Base-by-base conservation (phyloP, 2,329 filamentous ascomycete genomes). In the Fusarium foetens region DNA sequence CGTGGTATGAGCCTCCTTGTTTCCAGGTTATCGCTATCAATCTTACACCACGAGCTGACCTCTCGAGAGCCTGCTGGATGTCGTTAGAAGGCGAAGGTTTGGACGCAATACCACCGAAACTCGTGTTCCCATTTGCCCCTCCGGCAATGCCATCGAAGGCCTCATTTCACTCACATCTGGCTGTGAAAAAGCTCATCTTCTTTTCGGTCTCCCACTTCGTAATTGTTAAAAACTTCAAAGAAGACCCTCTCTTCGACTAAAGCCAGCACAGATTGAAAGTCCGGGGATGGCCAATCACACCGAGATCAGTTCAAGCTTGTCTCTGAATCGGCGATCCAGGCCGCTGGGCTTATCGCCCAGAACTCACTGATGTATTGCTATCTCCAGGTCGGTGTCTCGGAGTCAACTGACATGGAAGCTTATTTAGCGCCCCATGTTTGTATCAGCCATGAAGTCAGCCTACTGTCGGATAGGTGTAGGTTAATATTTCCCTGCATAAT, bases 211-310 rank as follows among this genome's bases (percentile, higher is more conserved):
- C 54, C 45, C 61, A 62, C 52, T 58, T 49, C 21, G 48, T 39
- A 58, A 52, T 63, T 51, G 36, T 45, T 46, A 48, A 70, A 73
- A 71, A 49, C 58, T 58, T 61, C 53, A 25, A 58, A 57, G 58
- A 67, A 58, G 62, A 71, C 70, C 64, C 58, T 70, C 63, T 53
- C 58, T 38, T 54, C 52, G 53, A 43, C 62, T 57, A 49, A 60
- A 60, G 27, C 58, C 45, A 58, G 46, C 58, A 58, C 25, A 59
- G 39, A 58, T 63, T 49, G 42, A 72, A 72, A 78, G 75, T 79
- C 78, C 71, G 78, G 78, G 78, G 78, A 61, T 70, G 61, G 57
- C 78, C 78, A 79, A 79, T 79, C 76, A 70, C 60, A 53, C 63
- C 23, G n/a, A 39, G 31, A 43, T 45, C 41, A 58, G 65, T 49